A percentile compares a stretch with the other conserved stretches of the same genome.
Conservation (phyloP, 805 yeast genomes). For the Starmerella stellata region DNA sequence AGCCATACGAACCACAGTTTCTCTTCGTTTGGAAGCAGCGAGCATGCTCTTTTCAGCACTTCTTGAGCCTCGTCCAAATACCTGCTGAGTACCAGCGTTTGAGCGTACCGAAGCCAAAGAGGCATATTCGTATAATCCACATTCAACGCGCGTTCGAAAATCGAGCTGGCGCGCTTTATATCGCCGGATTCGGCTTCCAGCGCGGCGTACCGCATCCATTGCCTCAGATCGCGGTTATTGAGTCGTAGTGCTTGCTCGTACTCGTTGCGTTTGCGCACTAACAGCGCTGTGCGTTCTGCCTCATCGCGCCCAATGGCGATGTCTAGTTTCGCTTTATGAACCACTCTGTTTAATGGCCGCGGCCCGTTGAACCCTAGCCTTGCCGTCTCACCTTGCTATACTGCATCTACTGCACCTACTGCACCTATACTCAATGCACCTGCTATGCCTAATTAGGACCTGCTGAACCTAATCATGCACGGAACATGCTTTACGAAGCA, state of each 20-base stretch:
- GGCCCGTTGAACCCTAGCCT: too few relatives aligned
- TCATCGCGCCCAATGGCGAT: conserved; percentile 29
- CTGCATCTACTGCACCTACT: too few relatives aligned
- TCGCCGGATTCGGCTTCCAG: conserved; percentile 76
- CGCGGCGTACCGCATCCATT: conserved; percentile 82
- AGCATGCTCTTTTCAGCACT: conserved; percentile 58
- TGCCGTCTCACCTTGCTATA: too few relatives aligned
- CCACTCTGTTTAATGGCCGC: too few relatives aligned
- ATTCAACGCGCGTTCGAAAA: conserved; percentile 71
- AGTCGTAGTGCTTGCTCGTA: conserved; percentile 76
- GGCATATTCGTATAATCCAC: conserved; percentile 62
- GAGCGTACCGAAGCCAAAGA: conserved; percentile 70
- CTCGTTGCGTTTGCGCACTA: conserved; percentile 58
- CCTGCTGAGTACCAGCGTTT: conserved; percentile 50
- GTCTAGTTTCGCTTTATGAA: too few relatives aligned
- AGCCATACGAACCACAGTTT: conserved; percentile 59
- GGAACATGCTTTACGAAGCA: too few relatives aligned
- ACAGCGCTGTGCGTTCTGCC: conserved; percentile 64
- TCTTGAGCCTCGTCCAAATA: conserved; percentile 82
- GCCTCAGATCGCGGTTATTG: conserved; percentile 62
- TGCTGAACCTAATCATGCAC: too few relatives aligned
- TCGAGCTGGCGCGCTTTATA: conserved; percentile 58
- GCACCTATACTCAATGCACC: too few relatives aligned
- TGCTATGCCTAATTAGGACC: too few relatives aligned
- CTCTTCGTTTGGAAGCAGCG: conserved; percentile 56